phyloP scores from a whole-genome alignment of 208 protist genomes.

The Angomonas ambiguus region DNA sequence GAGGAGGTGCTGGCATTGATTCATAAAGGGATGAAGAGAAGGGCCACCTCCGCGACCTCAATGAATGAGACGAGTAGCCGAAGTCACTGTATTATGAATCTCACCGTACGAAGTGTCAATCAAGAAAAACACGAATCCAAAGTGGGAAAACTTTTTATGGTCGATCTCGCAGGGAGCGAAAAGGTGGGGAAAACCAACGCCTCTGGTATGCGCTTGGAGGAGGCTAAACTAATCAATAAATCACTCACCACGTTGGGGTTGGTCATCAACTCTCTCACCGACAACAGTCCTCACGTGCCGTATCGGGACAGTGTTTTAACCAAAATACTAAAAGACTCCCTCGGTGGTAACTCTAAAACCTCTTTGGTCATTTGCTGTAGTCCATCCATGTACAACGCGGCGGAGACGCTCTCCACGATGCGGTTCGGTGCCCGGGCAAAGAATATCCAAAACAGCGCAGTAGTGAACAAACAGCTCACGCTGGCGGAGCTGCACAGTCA shows the following conservation, averaged over 20 bases:
- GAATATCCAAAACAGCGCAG: slow-evolving; percentile 76
- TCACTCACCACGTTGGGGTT: slow-evolving; percentile 84
- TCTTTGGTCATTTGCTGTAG: slow-evolving; percentile 88
- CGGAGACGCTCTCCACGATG: slow-evolving; percentile 88
- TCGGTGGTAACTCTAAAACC: slow-evolving; percentile 89
- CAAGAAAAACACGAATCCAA: slow-evolving; percentile 47
- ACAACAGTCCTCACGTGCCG: slow-evolving; percentile 61
- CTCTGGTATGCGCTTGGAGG: slow-evolving; percentile 78
- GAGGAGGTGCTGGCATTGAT: slow-evolving; percentile 89
- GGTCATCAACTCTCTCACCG: slow-evolving; percentile 82
- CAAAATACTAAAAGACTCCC: slow-evolving; percentile 81
- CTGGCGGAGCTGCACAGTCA: slow-evolving; percentile 70
- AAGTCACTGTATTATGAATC: slow-evolving; percentile 80
- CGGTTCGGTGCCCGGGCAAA: slow-evolving; percentile 83
- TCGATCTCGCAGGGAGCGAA: slow-evolving; percentile 89
- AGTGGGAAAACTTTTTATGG: slow-evolving; percentile 84
- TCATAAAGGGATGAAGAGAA: slow-evolving; percentile 45
- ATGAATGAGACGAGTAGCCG: slow-evolving; percentile 87
- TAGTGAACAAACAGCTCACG: slow-evolving; percentile 75
- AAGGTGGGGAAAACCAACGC: slow-evolving; percentile 85
- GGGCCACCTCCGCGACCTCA: slow-evolving; percentile 80
- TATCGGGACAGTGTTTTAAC: slow-evolving; percentile 89
- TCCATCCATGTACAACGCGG: slow-evolving; percentile 62
- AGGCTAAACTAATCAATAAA: slow-evolving; percentile 92
- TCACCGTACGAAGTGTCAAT: slow-evolving; percentile 74